These are phyloP conservation scores for Fusarium sp. DNA, from an alignment of 2,329 filamentous ascomycete species.

Conservation along the genomic window DNA sequence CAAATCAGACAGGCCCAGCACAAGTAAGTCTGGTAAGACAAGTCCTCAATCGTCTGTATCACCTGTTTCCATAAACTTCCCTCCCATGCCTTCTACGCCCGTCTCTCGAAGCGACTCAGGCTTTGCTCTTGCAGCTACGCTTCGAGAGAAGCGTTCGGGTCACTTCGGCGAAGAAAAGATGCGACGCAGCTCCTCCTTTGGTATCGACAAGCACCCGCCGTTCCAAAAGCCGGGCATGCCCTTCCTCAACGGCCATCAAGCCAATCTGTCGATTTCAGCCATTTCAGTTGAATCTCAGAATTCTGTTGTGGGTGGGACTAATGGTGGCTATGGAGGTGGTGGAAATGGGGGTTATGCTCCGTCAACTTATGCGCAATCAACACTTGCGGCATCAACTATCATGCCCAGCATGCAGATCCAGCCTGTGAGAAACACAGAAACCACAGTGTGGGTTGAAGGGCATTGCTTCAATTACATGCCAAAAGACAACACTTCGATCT, in stretches of 20 bases:
- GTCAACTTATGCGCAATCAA: constrained; percentile 87
- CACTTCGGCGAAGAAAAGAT: constrained; percentile 84
- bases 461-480: constrained; percentile 78
- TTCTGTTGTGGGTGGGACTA: constrained; percentile 65
- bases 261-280: constrained; percentile 69
- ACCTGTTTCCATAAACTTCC: constrained; percentile 81
- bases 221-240: constrained; percentile 77
- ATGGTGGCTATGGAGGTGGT: constrained; percentile 24
- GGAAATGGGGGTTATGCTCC: constrained; percentile 75
- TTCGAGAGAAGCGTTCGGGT: constrained; percentile 93
- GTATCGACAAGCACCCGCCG: constrained; percentile 76
- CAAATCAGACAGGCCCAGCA: constrained; percentile 80
- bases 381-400: constrained; percentile 83
- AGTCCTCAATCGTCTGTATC: constrained; percentile 76
- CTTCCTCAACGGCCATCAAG: constrained; percentile 74
- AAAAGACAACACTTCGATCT: constrained; percentile 69
- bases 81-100: constrained; percentile 78
- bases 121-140: constrained; percentile 83
- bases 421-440: constrained; percentile 81
- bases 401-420: constrained; percentile 88
- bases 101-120: constrained; percentile 93
- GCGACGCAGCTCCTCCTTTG: constrained; percentile 94
- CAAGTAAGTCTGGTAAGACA: constrained; percentile 71
- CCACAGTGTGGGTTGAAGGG: constrained; percentile 84
- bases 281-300: constrained; percentile 73